Base-by-base conservation (phyloP, 2,329 filamentous ascomycete species). In the Magnaporthiopsis incrustans region DNA sequence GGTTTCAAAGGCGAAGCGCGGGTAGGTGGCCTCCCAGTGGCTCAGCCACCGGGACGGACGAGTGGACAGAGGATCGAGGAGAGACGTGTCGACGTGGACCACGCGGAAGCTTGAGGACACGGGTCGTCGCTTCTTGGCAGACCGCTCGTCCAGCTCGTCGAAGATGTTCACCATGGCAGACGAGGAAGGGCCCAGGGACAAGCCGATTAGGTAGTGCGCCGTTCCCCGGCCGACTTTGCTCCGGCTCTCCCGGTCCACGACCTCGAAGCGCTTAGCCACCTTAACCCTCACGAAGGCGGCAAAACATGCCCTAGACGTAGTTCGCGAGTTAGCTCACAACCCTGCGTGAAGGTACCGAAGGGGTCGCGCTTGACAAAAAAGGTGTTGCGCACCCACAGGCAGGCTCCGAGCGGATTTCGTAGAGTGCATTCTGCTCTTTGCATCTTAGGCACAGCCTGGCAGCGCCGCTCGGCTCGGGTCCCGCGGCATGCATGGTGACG, bases 161-260 rank as follows among this genome's bases (percentile, higher is more conserved):
- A 84, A 79, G 27, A 96, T 81, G 70, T 94, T 85, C 35, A 96
- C 80, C 58, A 99, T 79, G 18, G 87, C 85, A 18, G 89, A 82
- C 0, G 94, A 98, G 1, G 90, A 95, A 1, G 89, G 79, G 0
- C 95, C 94, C 70, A 92, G 88, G 0, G 93, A 97, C 1, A 97
- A 78, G 7, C 92, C 91, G 26, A 97, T 78, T 25, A 97, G 78
- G 60, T 97, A 84, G 38, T 74, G 71, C 63, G 71, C 68, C 64
- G 66, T 68, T 56, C 70, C 77, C 44, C 59, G 60, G 60, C 65
- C 33, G 62, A 33, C 62, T 60, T 72, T 70, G 66, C 71, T 67
- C 64, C 77, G 76, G 62, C 77, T 80, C 64, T 84, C 81, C 57
- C 78, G 79, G 70, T 80, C 81, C 8, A 85, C 75, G 26, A 76